Conservation (phyloP, 2,329 filamentous ascomycete genomes). For the Capronia americana region DNA sequence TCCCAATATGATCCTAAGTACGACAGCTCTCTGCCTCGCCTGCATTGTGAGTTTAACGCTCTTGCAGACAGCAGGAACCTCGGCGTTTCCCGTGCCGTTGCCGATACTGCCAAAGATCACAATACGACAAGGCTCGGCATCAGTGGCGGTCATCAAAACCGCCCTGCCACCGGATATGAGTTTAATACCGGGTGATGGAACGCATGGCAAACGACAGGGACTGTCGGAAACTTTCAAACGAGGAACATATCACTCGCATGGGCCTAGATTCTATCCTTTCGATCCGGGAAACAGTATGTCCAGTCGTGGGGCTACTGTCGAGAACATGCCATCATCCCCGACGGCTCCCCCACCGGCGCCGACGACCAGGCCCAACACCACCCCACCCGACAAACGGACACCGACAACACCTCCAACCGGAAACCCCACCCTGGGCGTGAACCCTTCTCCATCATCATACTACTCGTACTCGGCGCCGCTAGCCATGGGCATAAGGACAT, state of each 20-base stretch:
- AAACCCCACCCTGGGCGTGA: neutral
- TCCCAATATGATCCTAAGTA: conserved; percentile 3
- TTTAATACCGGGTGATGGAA: conserved; percentile 6
- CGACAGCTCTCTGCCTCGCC: neutral
- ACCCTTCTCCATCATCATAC: neutral
- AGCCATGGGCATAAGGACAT: neutral
- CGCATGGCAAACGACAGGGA: conserved; percentile 21
- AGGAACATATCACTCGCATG: neutral
- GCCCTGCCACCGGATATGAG: neutral
- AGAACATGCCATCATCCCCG: neutral
- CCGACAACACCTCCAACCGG: neutral
- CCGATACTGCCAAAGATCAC: conserved; percentile 28
- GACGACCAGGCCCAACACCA: neutral
- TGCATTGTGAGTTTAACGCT: neutral
- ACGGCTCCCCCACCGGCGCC: neutral
- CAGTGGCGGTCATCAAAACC: neutral
- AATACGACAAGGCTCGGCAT: conserved; percentile 10
- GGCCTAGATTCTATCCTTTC: neutral
- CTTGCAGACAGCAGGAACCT: neutral
- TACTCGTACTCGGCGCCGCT: neutral
- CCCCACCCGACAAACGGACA: neutral
- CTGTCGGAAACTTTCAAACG: no score
- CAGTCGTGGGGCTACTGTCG: neutral
- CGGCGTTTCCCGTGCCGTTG: conserved; percentile 1
- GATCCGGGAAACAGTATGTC: neutral